Evolutionary conservation across 106 monocot genomes (phyloP).

Genomic region (Acorus calamus): DNA sequence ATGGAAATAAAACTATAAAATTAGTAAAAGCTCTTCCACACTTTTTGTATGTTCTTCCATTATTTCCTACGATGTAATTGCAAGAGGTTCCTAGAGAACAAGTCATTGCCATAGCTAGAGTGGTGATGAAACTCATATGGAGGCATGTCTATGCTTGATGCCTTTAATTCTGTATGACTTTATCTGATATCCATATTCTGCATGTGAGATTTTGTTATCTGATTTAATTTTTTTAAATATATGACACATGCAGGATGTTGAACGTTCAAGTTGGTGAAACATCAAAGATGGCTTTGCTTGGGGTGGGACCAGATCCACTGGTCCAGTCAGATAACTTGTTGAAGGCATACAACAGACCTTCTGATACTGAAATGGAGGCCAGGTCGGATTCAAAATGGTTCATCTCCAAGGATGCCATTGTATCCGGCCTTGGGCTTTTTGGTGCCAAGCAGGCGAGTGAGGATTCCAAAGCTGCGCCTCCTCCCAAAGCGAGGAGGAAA

Average conservation of each 20-base stretch:
- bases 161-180: too few species aligned
- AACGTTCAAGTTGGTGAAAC: conserved; percentile 69
- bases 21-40: too few species aligned
- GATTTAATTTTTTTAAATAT: too few species aligned
- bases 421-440: conserved; percentile 75
- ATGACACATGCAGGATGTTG: conserved; percentile 34
- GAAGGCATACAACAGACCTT: conserved; percentile 59
- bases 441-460: conserved; percentile 51
- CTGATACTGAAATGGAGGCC: conserved; percentile 10
- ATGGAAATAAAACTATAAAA: too few species aligned
- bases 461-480: conserved; percentile 14
- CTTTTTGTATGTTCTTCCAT: too few species aligned
- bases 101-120: too few species aligned
- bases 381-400: conserved; percentile 67
- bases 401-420: conserved; percentile 84
- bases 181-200: too few species aligned
- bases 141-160: too few species aligned
- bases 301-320: conserved; percentile 72
- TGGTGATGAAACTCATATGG: too few species aligned
- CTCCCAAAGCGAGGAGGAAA: conserved; percentile 51
- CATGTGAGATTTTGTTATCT: too few species aligned
- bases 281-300: conserved; percentile 82
- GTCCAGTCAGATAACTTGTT: conserved; percentile 55
- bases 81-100: too few species aligned
- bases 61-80: too few species aligned